Base-by-base conservation (phyloP, 768 basidiomycete genomes). In the Russula brevipes region DNA sequence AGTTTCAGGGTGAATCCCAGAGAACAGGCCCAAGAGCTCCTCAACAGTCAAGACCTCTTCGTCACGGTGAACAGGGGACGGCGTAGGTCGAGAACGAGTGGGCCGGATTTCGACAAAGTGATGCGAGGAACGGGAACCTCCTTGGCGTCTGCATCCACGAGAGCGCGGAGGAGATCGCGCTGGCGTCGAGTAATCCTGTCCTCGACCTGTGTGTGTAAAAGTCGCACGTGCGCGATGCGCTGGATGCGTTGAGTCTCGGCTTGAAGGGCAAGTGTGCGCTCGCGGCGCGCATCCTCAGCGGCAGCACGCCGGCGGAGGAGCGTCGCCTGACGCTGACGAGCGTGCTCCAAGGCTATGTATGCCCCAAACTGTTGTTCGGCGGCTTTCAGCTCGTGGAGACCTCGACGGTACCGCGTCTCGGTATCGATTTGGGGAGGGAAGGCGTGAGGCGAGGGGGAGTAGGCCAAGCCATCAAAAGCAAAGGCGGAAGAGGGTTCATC, bases 221-320 rank as follows among this genome's bases (percentile, higher is more conserved):
- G 17, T 8, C 41, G 47, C 11, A 35, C 47, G 12, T 4, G 41
- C 24, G 50, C 41, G 46, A 49, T 35, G 31, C 47, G 53, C 17
- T 59, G 58, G 14, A 51, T 6, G n/a, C n/a, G n/a, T n/a, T n/a
- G n/a, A n/a, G n/a, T n/a, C 36, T 60, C 63, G 3, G 42, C 54
- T 35, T 36, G 46, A 30, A 63, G 5, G 33, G 62, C 57, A 4
- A 16, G 16, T 7, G 52, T 57, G 9, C 57, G 58, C 12, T 51
- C 33, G 9, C 54, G 54, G 33, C 54, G 54, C 24, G 17, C 41
- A 44, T 53, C 54, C 17, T 60, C 49, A 30, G 55, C 47, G 6
- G 54, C 54, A 3, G 55, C 64, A 38, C 44, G 57, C 30, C 46
- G 58, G 17, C 60, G 59, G 31, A 47, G 10, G 19, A n/a, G 47